Evolutionary conservation across 129 eudicot genomes (phyloP), one percentile per base, ranked within the genome.

Genomic region (Lonicera japonica): DNA sequence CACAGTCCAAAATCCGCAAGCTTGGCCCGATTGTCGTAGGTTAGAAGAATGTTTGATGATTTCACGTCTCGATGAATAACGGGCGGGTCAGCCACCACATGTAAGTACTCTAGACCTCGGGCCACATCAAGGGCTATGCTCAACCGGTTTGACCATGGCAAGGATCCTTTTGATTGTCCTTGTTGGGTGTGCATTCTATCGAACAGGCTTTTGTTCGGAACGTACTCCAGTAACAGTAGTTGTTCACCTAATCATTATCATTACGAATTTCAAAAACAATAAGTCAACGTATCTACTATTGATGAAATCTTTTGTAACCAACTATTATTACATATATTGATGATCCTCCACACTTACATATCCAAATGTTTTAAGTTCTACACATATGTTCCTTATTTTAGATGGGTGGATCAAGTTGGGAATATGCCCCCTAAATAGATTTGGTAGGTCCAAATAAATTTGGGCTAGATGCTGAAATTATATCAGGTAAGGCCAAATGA

Each of bases 1-100:
- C 88, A 87, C 47, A 87, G 80, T 0, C 95, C 95, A 41, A 87
- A 87, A 39, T 87, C 95, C 0, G 88, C 91, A 0, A 87, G 86
- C 73, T 87, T 87, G 19, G 95, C 95, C 21, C 81, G 91, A 25
- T 83, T 63, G 5, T 87, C 81, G 67, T 80, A 71, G 24, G 76
- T 60, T 10, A 87, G 74, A 39, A 87, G 88, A 50, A 87, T 68
- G 74, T 87, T 87, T 39, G 95, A 83, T 51, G 95, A 87, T 21
- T 87, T 87, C 23, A 87, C 73, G 50, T 87, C 95, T 11, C 95
- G 58, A 58, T 87, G 95, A 41, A 81, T 87, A 19, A 87, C 85
- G 0, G 91, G 81, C 5, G 95, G 95, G 43, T 87, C 95, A 0
- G 95, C 95, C 0, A 83, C 80, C 0, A 88, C 72, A 53, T 87